Evolutionary conservation across 768 basidiomycete genomes (phyloP).

Genomic region (Strobilomyces echinocephalus): DNA sequence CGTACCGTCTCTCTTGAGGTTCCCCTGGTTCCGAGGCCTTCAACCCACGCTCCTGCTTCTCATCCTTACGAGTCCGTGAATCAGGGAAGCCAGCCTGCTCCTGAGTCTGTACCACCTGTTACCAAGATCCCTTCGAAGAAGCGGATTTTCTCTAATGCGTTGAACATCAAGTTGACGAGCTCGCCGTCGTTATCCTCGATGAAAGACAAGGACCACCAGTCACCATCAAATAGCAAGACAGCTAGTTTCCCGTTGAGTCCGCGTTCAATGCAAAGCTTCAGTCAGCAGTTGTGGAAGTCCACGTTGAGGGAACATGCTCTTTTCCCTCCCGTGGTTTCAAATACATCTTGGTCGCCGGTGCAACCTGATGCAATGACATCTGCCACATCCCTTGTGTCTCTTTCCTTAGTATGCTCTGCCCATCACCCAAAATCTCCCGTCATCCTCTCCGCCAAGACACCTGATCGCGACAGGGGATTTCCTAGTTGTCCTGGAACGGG

Average conservation of each 20-base stretch:
- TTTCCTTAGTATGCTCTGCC: constrained; percentile 69
- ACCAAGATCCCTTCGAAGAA: constrained; percentile 89
- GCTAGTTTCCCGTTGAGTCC: constrained; percentile 62
- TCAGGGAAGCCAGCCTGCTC: constrained; percentile 35
- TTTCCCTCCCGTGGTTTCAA: constrained; percentile 39
- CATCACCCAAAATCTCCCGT: constrained; percentile 44
- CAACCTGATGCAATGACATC: constrained; percentile 76
- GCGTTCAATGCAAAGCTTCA: constrained; percentile 55
- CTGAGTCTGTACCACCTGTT: constrained; percentile 43
- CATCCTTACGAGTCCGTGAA: constrained; percentile 38
- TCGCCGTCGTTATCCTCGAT: constrained; percentile 58
- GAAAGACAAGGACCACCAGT: constrained; percentile 38
- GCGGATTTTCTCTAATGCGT: constrained; percentile 88
- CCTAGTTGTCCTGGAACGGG: constrained; percentile 69
- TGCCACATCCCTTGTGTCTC: constrained; percentile 67
- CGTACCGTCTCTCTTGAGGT: constrained; percentile 51
- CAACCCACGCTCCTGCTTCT: constrained; percentile 26
- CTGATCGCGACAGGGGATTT: constrained; percentile 48
- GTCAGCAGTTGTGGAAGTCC: constrained; percentile 64
- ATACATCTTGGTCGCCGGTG: constrained; percentile 59
- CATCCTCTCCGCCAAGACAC: constrained; percentile 49
- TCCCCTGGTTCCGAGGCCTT: constrained; percentile 31
- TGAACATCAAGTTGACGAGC: constrained; percentile 69
- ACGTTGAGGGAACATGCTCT: constrained; percentile 60
- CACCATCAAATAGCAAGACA: constrained; percentile 37